phyloP scores from a whole-genome alignment of 2,329 filamentous ascomycete genomes.

The Shiraia sp. region DNA sequence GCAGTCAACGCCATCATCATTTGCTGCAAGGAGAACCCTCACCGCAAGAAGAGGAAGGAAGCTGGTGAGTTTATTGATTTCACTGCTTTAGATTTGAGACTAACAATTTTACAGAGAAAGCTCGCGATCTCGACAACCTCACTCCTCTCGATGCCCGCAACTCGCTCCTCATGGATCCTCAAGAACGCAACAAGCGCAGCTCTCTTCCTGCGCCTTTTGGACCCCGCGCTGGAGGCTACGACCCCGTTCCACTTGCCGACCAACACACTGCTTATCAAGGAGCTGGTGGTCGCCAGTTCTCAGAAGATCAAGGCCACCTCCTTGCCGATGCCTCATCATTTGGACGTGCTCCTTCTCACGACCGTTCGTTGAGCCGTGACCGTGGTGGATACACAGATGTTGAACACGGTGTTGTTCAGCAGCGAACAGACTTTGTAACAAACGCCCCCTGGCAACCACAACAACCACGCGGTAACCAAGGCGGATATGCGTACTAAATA shows the following conservation, averaged over 20 bases:
- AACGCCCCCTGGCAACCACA: conserved; percentile 34
- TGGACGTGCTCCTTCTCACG: conserved; percentile 27
- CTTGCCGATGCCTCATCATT: conserved; percentile 43
- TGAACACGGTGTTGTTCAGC: conserved; percentile 25
- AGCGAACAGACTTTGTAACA: conserved; percentile 23
- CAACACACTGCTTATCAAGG: conserved; percentile 36
- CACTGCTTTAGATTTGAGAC: conserved; percentile 10
- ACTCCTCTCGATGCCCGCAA: conserved; percentile 87
- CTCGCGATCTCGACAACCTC: conserved; percentile 77
- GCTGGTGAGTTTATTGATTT: conserved; percentile 66
- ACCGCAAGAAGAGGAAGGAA: conserved; percentile 85
- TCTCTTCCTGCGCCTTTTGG: conserved; percentile 36
- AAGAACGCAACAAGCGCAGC: conserved; percentile 47
- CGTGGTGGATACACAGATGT: conserved; percentile 35
- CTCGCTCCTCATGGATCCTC: conserved; percentile 74
- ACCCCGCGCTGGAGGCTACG: conserved; percentile 38
- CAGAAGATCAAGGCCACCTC: conserved; percentile 35
- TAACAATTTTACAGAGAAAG: conserved; percentile 65
- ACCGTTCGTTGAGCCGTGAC: conserved; percentile 24
- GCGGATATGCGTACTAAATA: conserved; percentile 34
- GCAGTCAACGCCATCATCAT: conserved; percentile 83
- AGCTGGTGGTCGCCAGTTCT: conserved; percentile 24
- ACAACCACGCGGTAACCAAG: conserved; percentile 21
- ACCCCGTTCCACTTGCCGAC: conserved; percentile 42
- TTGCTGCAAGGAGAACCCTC: conserved; percentile 85